Percentiles rank a stretch among this genome's conserved stretches.
These are phyloP conservation scores for Schizonepeta tenuifolia DNA, from an alignment of 257 asterid genomes.

Conservation along the genomic window DNA sequence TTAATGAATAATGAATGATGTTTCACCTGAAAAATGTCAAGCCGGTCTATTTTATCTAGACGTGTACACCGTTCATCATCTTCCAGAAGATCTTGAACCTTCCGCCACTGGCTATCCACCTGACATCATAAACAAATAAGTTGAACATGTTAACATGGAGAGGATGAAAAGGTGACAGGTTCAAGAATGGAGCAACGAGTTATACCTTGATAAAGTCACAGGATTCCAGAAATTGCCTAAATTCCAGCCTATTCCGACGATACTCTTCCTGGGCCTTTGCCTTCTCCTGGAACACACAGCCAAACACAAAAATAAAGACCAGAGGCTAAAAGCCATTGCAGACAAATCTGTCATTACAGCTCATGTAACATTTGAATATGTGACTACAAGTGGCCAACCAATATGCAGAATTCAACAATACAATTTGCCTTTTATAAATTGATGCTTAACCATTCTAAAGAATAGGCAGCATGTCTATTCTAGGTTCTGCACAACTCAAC, in stretches of 20 bases:
- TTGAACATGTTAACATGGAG: constrained; percentile 12
- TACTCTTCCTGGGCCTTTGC: constrained; percentile 91
- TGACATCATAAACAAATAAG: constrained; percentile 35
- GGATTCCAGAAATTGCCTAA: constrained; percentile 81
- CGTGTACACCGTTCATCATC: constrained; percentile 94
- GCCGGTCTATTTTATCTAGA: constrained; percentile 87
- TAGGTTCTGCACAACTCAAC: background rate
- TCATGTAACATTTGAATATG: constrained; percentile 31
- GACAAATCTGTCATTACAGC: constrained; percentile 8
- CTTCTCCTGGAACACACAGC: constrained; percentile 66
- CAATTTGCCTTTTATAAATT: background rate
- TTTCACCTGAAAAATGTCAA: constrained; percentile 88
- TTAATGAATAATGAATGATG: constrained; percentile 21
- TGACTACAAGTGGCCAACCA: background rate
- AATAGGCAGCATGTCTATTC: background rate
- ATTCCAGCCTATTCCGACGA: constrained; percentile 71
- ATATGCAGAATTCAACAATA: background rate
- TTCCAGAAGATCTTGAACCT: constrained; percentile 94
- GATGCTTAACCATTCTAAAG: background rate
- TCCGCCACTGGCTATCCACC: constrained; percentile 99
- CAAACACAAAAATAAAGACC: constrained; percentile 19
- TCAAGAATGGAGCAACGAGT: constrained; percentile 17
- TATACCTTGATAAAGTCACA: constrained; percentile 85
- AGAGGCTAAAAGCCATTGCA: constrained; percentile 28
- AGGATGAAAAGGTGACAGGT: constrained; percentile 12